Base-by-base conservation (phyloP, 2,329 filamentous ascomycete species). In the Purpureocillium lavendulum region DNA sequence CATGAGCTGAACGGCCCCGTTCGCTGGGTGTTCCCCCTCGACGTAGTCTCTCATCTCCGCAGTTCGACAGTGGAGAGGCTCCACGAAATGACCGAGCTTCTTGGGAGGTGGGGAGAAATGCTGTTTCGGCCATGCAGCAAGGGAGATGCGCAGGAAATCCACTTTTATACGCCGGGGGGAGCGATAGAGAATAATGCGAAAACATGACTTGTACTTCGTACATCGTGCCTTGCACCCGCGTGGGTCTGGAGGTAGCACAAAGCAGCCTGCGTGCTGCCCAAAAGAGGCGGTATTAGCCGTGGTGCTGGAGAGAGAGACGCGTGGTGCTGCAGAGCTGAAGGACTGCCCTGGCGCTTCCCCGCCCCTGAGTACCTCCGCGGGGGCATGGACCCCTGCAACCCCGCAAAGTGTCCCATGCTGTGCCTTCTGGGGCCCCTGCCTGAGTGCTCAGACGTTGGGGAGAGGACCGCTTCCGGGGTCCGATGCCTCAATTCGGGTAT, bases 331-430 rank as follows among this genome's bases (percentile, higher is more conserved):
- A 26, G 21, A 10, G 21, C 21, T 5, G 21, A 5, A 10, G 10
- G 21, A 26, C 7, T 28, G 13, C 33, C 11, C 13, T 9, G 15
- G 7, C 6, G 12, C 7, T 15, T 13, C 35, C 26, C 21, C 10
- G 35, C 35, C 35, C 35, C 26, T 30, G 35, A 18, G 13, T 8
- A 15, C 14, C 16, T 26, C 21, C 10, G n/a, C 10, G 21, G 21
- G 21, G 21, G 21, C 21, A 26, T 26, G 10, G 17, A 26, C 37
- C 43, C 43, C 43, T 43, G 43, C 30, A 40, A 40, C 43, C 43
- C 38, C 43, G 38, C 43, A 45, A 40, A 42, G 24, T 34, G 39
- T 32, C 18, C 17, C 33, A 21, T 33, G 37, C 36, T 14, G 13
- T n/a, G 28, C 17, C 30, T 15, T 26, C 29, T 13, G n/a, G 11